phyloP scores from a whole-genome alignment of 345 rosid species.

The Eutrema yunnanense region DNA sequence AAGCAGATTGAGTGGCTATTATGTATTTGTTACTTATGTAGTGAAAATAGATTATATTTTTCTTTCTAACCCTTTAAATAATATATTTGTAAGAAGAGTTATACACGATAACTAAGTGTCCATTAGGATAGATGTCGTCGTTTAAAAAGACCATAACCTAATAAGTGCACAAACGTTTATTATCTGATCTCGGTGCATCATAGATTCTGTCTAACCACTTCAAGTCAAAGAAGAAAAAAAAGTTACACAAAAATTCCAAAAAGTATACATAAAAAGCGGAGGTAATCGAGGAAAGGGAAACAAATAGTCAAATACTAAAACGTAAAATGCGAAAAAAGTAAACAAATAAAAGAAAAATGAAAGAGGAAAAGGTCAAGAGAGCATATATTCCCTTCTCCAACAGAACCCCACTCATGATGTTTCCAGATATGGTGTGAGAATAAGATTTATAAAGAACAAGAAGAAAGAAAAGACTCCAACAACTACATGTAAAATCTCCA shows the following conservation, averaged over 20 bases:
- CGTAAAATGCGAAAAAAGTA: not conserved
- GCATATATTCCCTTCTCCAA: not conserved
- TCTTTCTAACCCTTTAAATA: too few relatives aligned
- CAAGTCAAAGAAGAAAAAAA: not conserved
- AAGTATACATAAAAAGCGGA: not conserved
- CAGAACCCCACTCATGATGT: not conserved
- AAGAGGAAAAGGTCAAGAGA: not conserved
- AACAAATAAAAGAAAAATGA: not conserved
- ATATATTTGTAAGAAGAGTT: not conserved
- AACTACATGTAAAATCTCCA: not conserved
- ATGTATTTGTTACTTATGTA: too few relatives aligned
- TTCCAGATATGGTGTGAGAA: slow-evolving; percentile 1
- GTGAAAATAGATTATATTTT: too few relatives aligned
- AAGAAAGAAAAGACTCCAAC: not conserved
- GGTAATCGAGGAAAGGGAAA: not conserved
- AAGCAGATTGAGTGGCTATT: not conserved
- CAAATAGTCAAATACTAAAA: not conserved
- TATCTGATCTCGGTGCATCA: not conserved
- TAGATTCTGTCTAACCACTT: not conserved
- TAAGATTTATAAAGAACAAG: not conserved
- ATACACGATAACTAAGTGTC: not conserved
- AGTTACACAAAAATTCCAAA: not conserved
- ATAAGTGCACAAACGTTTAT: not conserved
- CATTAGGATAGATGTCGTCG: not conserved
- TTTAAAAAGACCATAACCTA: not conserved